Evolutionary conservation across 2,329 filamentous ascomycete genomes (phyloP), one percentile per base, ranked within the genome.

Genomic region (Aureobasidium zeae): DNA sequence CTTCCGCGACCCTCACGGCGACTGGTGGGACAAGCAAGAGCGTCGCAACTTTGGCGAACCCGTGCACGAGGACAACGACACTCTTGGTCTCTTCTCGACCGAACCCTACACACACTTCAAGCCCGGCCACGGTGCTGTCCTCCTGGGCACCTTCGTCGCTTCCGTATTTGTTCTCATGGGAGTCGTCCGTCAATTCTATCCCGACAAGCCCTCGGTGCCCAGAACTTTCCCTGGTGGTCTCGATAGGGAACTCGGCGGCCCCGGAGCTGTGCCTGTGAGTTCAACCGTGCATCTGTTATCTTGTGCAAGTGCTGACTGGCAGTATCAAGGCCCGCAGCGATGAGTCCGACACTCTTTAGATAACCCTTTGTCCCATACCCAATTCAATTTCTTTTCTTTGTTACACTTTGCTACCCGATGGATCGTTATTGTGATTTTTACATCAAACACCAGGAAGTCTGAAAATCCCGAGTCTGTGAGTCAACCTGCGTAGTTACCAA

Each of bases 21-120:
- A 86, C 61, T 98, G 87, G 86, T 96, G 87, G 86, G 89, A 98
- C 68, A 83, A 87, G 65, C 91, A 98, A 69, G 91, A 96, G 66
- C 81, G 88, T 62, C 79, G 91, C 58, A 96, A 98, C 74, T 96
- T 85, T 63, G 88, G 88, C 65, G 93, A 98, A 67, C 86, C 89
- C 10, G 79, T 94, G 41, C 89, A 98, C 65, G 93, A 98, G 67
- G 91, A 98, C 65, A 83, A 95, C 65, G 93, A 98, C 63, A 74
- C 87, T 46, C 73, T 96, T 46, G 88, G 87, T 55, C 82, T 94
- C 52, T 89, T 98, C 67, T 83, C 85, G 38, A 79, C 86, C 2
- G 80, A 91, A 63, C 81, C 88, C 57, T 96, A 98, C 70, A 91
- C 80, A 45, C 89, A 91, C 73, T 76, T 77, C 58, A 81, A 75